Evolutionary conservation across 2,329 filamentous ascomycete species (phyloP), one percentile per base, ranked within the genome.

Genomic region (Knoxdaviesia capensis): DNA sequence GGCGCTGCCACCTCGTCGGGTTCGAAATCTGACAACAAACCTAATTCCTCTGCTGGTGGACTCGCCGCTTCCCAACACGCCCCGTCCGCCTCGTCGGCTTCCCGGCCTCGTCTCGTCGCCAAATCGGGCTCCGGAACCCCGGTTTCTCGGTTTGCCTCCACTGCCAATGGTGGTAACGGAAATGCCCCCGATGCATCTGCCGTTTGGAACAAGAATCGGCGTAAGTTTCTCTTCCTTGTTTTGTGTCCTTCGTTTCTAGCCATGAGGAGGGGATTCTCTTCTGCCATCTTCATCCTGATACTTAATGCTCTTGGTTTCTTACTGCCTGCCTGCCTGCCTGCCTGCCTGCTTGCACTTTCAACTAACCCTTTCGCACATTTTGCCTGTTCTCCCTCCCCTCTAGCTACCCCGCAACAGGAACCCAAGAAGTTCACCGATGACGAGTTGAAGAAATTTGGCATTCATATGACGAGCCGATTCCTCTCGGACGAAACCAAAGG

Each of bases 131-230:
- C 68, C 48, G 71, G 66, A 38, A 58, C 72, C 38, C 65, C 69
- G 11, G 58, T 59, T 10, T 58, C 64, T 6, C 58, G 64, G 42
- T 58, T 62, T 35, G 54, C 60, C 6, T 56, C 55, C 6, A 52
- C 54, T 6, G 50, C 67, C 52, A 77, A 74, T 51, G 71, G 74
- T 46, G 69, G 70, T 3, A 20, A 20, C 41, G 76, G 68, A 11
- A 54, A 69, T 46, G 75, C 74, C 30, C 80, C 82, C 9, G 81
- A 87, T 56, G 68, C 72, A 31, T 81, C 65, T 56, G 79, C 71
- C 42, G 82, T 92, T 36, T 92, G 84, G 84, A 92, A 90, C 62
- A 87, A 86, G 60, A 92, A 90, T 56, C 70, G 78, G 64, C 80
- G 82, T 80, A 71, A 56, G 77, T 63, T 41, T 31, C 36, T 32